These are phyloP conservation scores for Penicillium sp. DNA, from an alignment of 2,329 filamentous ascomycete genomes.

Conservation along the genomic window DNA sequence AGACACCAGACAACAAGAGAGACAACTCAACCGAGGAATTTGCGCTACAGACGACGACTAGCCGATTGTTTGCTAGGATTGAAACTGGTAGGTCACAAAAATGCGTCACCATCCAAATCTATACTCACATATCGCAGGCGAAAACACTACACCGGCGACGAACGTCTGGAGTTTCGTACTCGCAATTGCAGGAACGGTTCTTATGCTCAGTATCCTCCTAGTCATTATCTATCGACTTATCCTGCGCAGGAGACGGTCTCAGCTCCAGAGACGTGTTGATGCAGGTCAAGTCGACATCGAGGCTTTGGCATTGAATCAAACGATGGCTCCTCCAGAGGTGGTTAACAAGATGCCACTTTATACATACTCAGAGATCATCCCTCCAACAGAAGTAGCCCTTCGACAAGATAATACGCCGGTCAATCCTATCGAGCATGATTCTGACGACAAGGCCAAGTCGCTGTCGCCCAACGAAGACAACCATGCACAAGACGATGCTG, in stretches of 20 bases:
- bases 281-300: constrained; percentile 83
- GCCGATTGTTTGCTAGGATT: constrained; percentile 52
- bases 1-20: constrained; percentile 54
- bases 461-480: neutral
- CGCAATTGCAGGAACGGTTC: constrained; percentile 75
- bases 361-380: constrained; percentile 58
- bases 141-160: constrained; percentile 50
- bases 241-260: constrained; percentile 67
- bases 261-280: constrained; percentile 67
- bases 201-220: constrained; percentile 64
- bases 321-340: constrained; percentile 70
- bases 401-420: constrained; percentile 3
- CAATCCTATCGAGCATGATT: constrained; percentile 2
- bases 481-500: neutral
- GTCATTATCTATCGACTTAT: constrained; percentile 71
- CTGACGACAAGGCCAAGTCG: neutral
- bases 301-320: constrained; percentile 75
- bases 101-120: constrained; percentile 35
- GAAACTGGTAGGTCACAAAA: constrained; percentile 39
- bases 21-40: constrained; percentile 23
- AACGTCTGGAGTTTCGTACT: constrained; percentile 79
- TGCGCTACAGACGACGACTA: constrained; percentile 6
- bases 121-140: constrained; percentile 44
- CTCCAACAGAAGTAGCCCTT: constrained; percentile 1
- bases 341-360: constrained; percentile 75